Percentiles rank a stretch among this genome's conserved stretches.
These are phyloP conservation scores for Fibroporia radiculosa DNA, from an alignment of 768 basidiomycete genomes.

Conservation along the genomic window DNA sequence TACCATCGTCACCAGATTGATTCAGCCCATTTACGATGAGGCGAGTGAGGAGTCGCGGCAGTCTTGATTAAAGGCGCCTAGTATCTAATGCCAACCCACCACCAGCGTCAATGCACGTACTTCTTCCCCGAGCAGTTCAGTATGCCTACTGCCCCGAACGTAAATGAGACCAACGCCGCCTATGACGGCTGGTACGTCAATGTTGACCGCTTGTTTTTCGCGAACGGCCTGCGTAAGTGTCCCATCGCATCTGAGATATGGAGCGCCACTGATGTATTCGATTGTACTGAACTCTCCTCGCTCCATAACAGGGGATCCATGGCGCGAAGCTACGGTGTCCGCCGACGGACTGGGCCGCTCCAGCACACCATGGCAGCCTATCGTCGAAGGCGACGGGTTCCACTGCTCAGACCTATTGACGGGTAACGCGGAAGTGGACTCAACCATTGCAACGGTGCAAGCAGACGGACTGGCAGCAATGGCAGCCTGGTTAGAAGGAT, in stretches of 20 bases:
- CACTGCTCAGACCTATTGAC: slow-evolving; percentile 55
- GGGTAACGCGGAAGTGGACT: slow-evolving; percentile 34
- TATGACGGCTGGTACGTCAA: slow-evolving; percentile 61
- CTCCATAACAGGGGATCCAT: slow-evolving; percentile 53
- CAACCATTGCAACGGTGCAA: slow-evolving; percentile 48
- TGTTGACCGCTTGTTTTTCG: slow-evolving; percentile 56
- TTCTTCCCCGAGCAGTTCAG: slow-evolving; percentile 60
- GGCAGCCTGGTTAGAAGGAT: slow-evolving; percentile 46
- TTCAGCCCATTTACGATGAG: slow-evolving; percentile 49
- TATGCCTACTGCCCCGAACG: slow-evolving; percentile 35
- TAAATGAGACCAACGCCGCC: slow-evolving; percentile 33
- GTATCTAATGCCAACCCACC: not conserved
- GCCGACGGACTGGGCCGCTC: slow-evolving; percentile 37
- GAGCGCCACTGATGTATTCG: not conserved
- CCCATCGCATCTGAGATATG: not conserved
- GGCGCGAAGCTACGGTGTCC: slow-evolving; percentile 63
- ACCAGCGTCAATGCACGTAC: slow-evolving; percentile 59
- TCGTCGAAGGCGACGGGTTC: slow-evolving; percentile 54
- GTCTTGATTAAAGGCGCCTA: not conserved
- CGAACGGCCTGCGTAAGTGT: slow-evolving; percentile 56
- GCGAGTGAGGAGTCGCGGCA: slow-evolving; percentile 21
- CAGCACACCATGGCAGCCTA: slow-evolving; percentile 48
- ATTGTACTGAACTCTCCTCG: not conserved
- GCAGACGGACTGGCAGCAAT: slow-evolving; percentile 42
- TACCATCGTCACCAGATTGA: slow-evolving; percentile 46